Conservation (phyloP, 352 stramenopile genomes). For the Globisporangium recalcitrans region DNA sequence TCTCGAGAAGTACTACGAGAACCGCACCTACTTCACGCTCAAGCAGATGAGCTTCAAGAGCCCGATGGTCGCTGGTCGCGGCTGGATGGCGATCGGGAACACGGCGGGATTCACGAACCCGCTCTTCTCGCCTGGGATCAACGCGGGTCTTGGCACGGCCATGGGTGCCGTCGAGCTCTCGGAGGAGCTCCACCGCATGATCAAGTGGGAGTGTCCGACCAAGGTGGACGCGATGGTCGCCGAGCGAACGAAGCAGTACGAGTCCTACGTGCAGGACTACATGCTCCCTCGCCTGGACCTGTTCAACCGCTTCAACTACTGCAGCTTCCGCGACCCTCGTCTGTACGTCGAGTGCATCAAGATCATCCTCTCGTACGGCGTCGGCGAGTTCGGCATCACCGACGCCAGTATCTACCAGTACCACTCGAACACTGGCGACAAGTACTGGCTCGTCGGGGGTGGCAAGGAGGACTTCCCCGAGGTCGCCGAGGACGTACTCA, state of each 20-base stretch:
- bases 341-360: slow-evolving; percentile 1
- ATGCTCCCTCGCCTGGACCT: background rate
- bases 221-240: background rate
- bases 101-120: background rate
- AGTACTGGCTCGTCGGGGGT: background rate
- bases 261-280: background rate
- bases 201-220: background rate
- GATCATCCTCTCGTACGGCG: background rate
- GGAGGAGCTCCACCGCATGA: background rate
- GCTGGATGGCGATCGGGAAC: background rate
- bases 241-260: background rate
- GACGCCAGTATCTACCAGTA: background rate
- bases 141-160: background rate
- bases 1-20: background rate
- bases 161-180: background rate
- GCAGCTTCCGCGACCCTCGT: background rate
- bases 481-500: background rate
- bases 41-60: slow-evolving; percentile 5
- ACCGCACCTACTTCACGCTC: background rate
- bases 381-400: background rate
- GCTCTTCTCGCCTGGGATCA: background rate
- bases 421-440: background rate
- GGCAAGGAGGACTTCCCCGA: background rate
- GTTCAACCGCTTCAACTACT: slow-evolving; percentile 2
- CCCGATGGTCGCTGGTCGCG: background rate